Percentiles rank a stretch among this genome's conserved stretches.
These are phyloP conservation scores for Nakataea oryzae DNA, from an alignment of 2,329 filamentous ascomycete species.

Conservation along the genomic window DNA sequence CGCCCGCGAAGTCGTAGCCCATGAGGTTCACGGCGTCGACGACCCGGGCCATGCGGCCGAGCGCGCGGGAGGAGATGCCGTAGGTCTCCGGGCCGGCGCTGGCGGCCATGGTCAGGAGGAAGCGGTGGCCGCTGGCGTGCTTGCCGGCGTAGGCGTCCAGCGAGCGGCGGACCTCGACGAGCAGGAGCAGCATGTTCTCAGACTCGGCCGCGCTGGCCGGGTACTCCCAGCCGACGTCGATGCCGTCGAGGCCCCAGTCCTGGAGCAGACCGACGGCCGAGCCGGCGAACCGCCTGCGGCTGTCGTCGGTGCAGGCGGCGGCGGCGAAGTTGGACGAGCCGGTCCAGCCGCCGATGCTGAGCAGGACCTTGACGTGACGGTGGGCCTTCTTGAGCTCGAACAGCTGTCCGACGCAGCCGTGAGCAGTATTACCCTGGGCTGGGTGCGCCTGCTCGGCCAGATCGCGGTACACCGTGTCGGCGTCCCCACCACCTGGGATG, in stretches of 20 bases:
- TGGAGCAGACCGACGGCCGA: constrained; percentile 59
- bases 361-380: constrained; percentile 64
- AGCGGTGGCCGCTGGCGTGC: constrained; percentile 35
- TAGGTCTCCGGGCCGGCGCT: constrained; percentile 38
- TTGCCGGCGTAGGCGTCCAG: constrained; percentile 36
- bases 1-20: constrained; percentile 64
- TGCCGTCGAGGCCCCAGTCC: constrained; percentile 48
- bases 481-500: neutral
- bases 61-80: constrained; percentile 26
- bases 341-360: constrained; percentile 80
- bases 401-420: constrained; percentile 73
- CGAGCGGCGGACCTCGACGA: constrained; percentile 31
- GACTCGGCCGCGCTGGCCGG: constrained; percentile 26
- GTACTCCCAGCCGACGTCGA: constrained; percentile 30
- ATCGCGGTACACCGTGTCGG: neutral
- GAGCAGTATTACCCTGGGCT: constrained; percentile 53
- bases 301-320: constrained; percentile 51
- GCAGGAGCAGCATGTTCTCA: constrained; percentile 31
- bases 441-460: neutral
- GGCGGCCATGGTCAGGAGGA: constrained; percentile 41
- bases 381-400: constrained; percentile 68
- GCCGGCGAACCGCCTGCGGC: constrained; percentile 56
- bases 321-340: constrained; percentile 67
- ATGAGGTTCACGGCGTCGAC: constrained; percentile 52
- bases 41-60: constrained; percentile 32